phyloP scores from a whole-genome alignment of 768 basidiomycete species.

The Rhodotorula toruloides region DNA sequence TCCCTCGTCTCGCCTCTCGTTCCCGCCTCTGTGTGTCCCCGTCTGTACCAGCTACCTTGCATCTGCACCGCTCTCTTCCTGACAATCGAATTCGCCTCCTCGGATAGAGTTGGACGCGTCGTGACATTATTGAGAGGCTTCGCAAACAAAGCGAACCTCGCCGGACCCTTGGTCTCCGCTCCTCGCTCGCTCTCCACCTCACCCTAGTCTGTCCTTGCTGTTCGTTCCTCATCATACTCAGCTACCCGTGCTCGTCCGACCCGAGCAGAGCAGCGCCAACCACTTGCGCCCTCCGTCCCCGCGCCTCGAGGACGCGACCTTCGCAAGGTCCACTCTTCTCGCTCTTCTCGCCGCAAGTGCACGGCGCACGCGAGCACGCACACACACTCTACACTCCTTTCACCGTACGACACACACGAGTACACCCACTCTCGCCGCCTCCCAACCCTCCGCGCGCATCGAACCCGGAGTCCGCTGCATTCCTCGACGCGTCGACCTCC shows the following conservation, averaged over 20 bases:
- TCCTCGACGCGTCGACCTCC: neutral
- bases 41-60: neutral
- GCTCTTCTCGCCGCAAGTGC: too few relatives aligned
- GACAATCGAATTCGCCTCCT: neutral
- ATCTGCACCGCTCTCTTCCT: neutral
- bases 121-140: neutral
- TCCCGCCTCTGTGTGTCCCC: neutral
- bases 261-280: neutral
- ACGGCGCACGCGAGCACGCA: too few relatives aligned
- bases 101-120: neutral
- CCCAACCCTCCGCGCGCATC: too few relatives aligned
- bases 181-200: neutral
- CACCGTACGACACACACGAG: too few relatives aligned
- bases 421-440: too few relatives aligned
- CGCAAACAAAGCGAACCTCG: neutral
- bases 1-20: too few relatives aligned
- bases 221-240: neutral
- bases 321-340: too few relatives aligned
- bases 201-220: conserved; percentile 10
- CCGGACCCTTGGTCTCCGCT: neutral
- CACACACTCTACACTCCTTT: too few relatives aligned
- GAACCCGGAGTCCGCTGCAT: too few relatives aligned
- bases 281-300: too few relatives aligned
- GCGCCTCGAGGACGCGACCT: too few relatives aligned
- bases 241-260: too few relatives aligned